phyloP scores from a whole-genome alignment of 257 asterid species.

The Fraxinus cuspidata region DNA sequence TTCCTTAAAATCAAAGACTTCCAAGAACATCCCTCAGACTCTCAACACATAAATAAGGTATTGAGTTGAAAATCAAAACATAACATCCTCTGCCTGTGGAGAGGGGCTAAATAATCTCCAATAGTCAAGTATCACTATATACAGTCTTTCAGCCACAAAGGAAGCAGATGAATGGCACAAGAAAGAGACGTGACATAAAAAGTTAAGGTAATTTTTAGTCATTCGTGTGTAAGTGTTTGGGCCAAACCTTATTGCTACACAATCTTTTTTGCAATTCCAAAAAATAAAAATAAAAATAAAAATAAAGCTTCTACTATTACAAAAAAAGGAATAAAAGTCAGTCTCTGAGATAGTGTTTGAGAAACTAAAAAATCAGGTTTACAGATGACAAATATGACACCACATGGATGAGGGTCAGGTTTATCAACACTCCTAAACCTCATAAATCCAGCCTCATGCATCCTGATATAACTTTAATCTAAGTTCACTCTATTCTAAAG shows the following conservation, averaged over 20 bases:
- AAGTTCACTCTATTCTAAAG: background rate
- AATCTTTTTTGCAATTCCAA: background rate
- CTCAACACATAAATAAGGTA: constrained; percentile 33
- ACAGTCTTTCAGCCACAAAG: constrained; percentile 8
- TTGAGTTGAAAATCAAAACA: constrained; percentile 34
- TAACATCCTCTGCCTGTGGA: constrained; percentile 26
- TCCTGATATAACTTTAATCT: background rate
- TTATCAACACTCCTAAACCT: background rate
- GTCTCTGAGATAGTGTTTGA: background rate
- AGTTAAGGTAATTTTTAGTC: background rate
- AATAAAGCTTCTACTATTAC: background rate
- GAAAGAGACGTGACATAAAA: background rate
- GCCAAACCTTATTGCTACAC: background rate
- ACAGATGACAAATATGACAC: background rate
- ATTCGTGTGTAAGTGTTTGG: background rate
- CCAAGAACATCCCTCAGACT: constrained; percentile 36
- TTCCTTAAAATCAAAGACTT: constrained; percentile 48
- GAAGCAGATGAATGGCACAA: background rate
- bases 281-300: background rate
- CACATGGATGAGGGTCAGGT: background rate
- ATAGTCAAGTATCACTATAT: constrained; percentile 14
- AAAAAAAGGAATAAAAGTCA: background rate
- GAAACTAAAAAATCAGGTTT: background rate
- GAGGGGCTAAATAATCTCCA: constrained; percentile 24
- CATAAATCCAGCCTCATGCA: background rate